phyloP scores from a whole-genome alignment of 305 asterid genomes.

The Vinca major region DNA sequence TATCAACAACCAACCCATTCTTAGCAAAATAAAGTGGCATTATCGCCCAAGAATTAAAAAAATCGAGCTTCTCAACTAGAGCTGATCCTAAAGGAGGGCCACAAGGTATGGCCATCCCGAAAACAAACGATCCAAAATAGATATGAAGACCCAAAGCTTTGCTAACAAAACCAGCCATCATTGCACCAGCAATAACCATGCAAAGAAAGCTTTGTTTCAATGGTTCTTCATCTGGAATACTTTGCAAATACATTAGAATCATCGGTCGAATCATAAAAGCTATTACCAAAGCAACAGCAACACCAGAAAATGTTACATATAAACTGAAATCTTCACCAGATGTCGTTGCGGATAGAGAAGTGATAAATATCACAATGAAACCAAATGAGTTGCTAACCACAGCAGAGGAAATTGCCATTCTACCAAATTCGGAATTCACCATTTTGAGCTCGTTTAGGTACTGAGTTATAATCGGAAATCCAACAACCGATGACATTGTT shows the following conservation, averaged over 20 bases:
- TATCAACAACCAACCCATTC: conserved; percentile 24
- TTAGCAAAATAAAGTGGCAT: conserved; percentile 35
- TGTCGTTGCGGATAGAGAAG: neutral
- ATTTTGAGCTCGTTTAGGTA: conserved; percentile 31
- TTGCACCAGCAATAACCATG: conserved; percentile 17
- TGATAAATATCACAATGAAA: conserved; percentile 14
- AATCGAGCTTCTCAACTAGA: conserved; percentile 26
- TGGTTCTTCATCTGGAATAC: conserved; percentile 18
- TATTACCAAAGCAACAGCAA: conserved; percentile 8
- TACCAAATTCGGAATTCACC: conserved; percentile 30
- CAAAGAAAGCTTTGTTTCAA: conserved; percentile 21
- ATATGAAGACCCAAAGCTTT: conserved; percentile 22
- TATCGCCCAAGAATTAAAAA: conserved; percentile 22
- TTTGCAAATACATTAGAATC: conserved; percentile 12
- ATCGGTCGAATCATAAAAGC: conserved; percentile 20
- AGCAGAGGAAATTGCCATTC: conserved; percentile 20
- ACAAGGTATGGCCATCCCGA: conserved; percentile 23
- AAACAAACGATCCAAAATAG: conserved; percentile 24
- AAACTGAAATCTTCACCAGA: neutral
- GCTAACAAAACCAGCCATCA: conserved; percentile 20
- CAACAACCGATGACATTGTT: conserved; percentile 22
- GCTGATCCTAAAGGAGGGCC: conserved; percentile 37
- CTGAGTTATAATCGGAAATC: conserved; percentile 30
- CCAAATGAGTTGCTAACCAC: conserved; percentile 22
- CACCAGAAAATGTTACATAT: neutral